Evolutionary conservation across 2,329 filamentous ascomycete species (phyloP).

Genomic region (Rutstroemia sp.): DNA sequence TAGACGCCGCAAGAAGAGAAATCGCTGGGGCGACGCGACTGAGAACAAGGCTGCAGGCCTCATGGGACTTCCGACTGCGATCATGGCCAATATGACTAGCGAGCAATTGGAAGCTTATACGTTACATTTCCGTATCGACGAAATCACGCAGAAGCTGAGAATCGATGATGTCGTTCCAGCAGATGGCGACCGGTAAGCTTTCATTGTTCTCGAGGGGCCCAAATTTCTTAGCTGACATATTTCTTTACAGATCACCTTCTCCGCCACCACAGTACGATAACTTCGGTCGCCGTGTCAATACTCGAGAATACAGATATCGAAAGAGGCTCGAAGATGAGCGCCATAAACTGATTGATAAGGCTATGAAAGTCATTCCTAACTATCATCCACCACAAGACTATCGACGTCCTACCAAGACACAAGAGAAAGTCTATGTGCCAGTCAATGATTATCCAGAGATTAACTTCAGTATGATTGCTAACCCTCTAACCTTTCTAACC

Average conservation of each 20-base stretch:
- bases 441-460: constrained; percentile 99
- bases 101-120: constrained; percentile 98
- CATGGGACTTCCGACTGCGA: constrained; percentile 94
- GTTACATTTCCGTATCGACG: constrained; percentile 91
- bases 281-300: constrained; percentile 98
- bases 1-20: constrained; percentile 93
- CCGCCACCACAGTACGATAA: constrained; percentile 98
- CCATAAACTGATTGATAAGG: constrained; percentile 97
- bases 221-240: constrained; percentile 8
- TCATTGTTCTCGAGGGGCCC: constrained; percentile 1
- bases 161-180: constrained; percentile 98
- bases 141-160: constrained; percentile 97
- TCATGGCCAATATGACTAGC: constrained; percentile 95
- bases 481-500: constrained; percentile 83
- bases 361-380: constrained; percentile 99
- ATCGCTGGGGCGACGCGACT: constrained; percentile 93
- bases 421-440: constrained; percentile 99
- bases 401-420: constrained; percentile 97
- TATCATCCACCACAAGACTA: constrained; percentile 98
- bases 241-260: constrained; percentile 70
- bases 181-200: constrained; percentile 82
- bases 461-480: constrained; percentile 99
- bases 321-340: constrained; percentile 98
- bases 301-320: constrained; percentile 94
- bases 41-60: constrained; percentile 98